phyloP scores from a whole-genome alignment of 495 filamentous ascomycete genomes.

The Penicillium maclennaniae region DNA sequence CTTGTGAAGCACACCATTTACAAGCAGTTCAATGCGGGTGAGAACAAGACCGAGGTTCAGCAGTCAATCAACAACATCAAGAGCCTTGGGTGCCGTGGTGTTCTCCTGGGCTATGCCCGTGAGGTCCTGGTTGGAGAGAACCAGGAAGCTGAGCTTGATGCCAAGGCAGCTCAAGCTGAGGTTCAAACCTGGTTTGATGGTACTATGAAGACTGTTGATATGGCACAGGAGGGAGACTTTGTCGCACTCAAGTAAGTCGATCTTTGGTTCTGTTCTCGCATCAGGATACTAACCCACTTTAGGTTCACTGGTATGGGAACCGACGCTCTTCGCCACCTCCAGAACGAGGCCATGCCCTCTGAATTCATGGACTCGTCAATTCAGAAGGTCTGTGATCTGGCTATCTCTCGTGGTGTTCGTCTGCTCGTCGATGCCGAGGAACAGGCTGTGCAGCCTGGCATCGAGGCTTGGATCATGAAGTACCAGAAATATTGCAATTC shows the following conservation, averaged over 20 bases:
- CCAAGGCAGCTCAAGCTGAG: conserved; percentile 48
- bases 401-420: conserved; percentile 62
- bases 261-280: background rate
- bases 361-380: conserved; percentile 65
- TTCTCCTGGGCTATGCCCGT: conserved; percentile 47
- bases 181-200: conserved; percentile 71
- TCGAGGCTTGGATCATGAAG: conserved; percentile 77
- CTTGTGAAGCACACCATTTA: conserved; percentile 48
- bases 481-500: conserved; percentile 80
- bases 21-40: conserved; percentile 50
- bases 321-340: conserved; percentile 64
- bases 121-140: conserved; percentile 42
- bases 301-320: conserved; percentile 84
- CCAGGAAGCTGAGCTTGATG: conserved; percentile 29
- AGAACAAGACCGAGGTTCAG: conserved; percentile 46
- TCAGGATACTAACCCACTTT: conserved; percentile 6
- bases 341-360: conserved; percentile 54
- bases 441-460: conserved; percentile 71
- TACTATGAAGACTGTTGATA: conserved; percentile 69
- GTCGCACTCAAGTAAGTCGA: conserved; percentile 72
- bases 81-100: conserved; percentile 42
- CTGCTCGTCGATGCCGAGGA: conserved; percentile 93
- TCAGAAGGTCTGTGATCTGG: conserved; percentile 70
- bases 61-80: conserved; percentile 42
- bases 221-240: conserved; percentile 74